Percentiles rank a stretch among this genome's conserved stretches.
Conservation (phyloP, 768 basidiomycete genomes). For the Fibroporia radiculosa region DNA sequence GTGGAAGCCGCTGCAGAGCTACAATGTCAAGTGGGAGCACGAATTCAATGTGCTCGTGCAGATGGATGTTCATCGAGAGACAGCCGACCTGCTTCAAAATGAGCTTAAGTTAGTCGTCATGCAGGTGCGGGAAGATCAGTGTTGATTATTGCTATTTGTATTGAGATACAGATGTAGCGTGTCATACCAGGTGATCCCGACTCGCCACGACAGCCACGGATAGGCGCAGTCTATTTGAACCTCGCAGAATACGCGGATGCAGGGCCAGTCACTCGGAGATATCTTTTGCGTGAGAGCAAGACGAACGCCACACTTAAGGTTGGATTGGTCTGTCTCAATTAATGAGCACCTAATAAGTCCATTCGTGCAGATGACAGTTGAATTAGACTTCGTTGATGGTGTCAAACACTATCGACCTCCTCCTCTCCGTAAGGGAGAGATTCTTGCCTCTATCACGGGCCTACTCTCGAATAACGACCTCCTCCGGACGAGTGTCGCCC, state of each 20-base stretch:
- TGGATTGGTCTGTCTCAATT: constrained; percentile 1
- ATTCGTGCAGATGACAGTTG: constrained; percentile 48
- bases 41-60: constrained; percentile 50
- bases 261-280: constrained; percentile 51
- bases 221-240: constrained; percentile 63
- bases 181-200: constrained; percentile 49
- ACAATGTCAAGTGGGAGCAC: constrained; percentile 57
- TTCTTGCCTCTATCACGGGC: constrained; percentile 58
- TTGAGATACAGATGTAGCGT: constrained; percentile 30
- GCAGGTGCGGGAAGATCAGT: constrained; percentile 29
- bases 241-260: constrained; percentile 66
- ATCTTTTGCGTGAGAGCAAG: constrained; percentile 65
- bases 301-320: constrained; percentile 77
- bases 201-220: constrained; percentile 47
- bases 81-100: constrained; percentile 40
- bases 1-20: constrained; percentile 53
- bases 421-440: constrained; percentile 64
- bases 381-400: constrained; percentile 47
- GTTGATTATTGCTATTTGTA: not conserved
- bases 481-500: constrained; percentile 40
- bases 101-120: constrained; percentile 62
- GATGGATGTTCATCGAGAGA: constrained; percentile 50
- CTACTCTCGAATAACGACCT: constrained; percentile 44
- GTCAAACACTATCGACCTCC: constrained; percentile 52
- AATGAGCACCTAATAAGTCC: not conserved